Base-by-base conservation (phyloP, 192 early-diverging fungal genomes). In the Geranomyces michiganensis region DNA sequence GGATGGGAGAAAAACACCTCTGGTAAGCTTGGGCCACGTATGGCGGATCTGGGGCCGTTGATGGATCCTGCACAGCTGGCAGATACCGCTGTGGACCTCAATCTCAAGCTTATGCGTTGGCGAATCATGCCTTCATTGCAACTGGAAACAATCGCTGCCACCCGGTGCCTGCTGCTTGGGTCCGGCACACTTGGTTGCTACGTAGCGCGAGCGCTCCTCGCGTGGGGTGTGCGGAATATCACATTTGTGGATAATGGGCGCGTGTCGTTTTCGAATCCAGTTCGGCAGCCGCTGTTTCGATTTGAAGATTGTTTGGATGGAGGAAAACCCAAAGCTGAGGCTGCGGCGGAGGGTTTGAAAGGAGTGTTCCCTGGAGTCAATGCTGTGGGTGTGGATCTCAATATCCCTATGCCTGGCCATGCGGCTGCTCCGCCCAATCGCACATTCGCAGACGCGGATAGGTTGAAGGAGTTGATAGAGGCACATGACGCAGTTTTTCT, bases 371-470 rank as follows among this genome's bases (percentile, higher is more conserved):
- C 97, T 0, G 87, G 89, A 7, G 87, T 94, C 48, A 85, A 89
- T 53, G 79, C 91, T 5, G 79, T 80, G 48, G 95, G 93, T 9
- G 72, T 84, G 67, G 43, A 80, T 27, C 68, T 99, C 55, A 85
- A 81, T 32, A 93, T 99, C 32, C 97, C 97, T 1, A 99, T 99
- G 97, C 97, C 97, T 4, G 97, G 95, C n/a, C 97, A 99, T 71
- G 27, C 12, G 21, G 14, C 62, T 3, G 33, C 33, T 3, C 1
- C 62, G 2, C 22, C 26, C 2, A 74, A 69, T 1, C 13, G 56
- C 0, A 72, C 76, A 6, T 61, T 72, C n/a, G 67, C 76, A 17
- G 86, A 88, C 36, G 71, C 89, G 0, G 71, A 75, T 3, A 72
- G 70, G 58, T 78, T 99, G 33, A 80, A 82, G 13, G 70, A 73